Evolutionary conservation across 169 alveolate genomes (phyloP).

Genomic region (Plasmodium vivax): DNA sequence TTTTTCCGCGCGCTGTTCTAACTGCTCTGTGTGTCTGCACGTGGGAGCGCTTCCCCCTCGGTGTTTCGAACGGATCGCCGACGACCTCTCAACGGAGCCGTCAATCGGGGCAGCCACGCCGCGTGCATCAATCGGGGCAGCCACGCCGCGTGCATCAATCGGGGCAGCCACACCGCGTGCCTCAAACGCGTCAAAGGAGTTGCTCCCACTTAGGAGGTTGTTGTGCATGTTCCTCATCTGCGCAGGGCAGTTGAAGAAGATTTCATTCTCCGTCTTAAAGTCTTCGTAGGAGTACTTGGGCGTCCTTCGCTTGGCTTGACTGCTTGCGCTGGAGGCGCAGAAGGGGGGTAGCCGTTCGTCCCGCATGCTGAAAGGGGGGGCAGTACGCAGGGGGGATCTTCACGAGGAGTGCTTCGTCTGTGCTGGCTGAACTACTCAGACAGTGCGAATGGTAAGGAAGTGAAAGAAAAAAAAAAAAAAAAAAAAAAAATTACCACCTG

Average conservation of each 20-base stretch:
- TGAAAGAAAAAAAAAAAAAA: not conserved
- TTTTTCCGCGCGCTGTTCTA: not conserved
- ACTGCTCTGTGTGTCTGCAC: not conserved
- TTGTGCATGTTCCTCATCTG: constrained; percentile 3
- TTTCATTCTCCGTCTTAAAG: not conserved
- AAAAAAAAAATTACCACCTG: not conserved
- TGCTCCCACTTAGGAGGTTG: not conserved
- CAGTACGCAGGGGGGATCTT: not conserved
- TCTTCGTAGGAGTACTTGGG: not conserved
- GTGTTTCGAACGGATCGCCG: not conserved
- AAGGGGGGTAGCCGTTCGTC: not conserved
- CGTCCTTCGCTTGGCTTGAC: not conserved
- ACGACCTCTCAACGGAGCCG: no score
- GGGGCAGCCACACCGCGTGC: not conserved
- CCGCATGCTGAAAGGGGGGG: not conserved
- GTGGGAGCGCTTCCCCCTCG: not conserved
- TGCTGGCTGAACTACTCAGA: not conserved
- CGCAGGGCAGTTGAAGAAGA: not conserved
- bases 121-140: no score
- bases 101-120: no score
- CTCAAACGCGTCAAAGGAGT: not conserved
- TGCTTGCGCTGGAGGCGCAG: not conserved
- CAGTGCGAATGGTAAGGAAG: not conserved
- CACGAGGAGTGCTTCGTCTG: not conserved
- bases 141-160: not conserved